Evolutionary conservation across 2,329 filamentous ascomycete genomes (phyloP).

Genomic region (Juglanconis juglandina): DNA sequence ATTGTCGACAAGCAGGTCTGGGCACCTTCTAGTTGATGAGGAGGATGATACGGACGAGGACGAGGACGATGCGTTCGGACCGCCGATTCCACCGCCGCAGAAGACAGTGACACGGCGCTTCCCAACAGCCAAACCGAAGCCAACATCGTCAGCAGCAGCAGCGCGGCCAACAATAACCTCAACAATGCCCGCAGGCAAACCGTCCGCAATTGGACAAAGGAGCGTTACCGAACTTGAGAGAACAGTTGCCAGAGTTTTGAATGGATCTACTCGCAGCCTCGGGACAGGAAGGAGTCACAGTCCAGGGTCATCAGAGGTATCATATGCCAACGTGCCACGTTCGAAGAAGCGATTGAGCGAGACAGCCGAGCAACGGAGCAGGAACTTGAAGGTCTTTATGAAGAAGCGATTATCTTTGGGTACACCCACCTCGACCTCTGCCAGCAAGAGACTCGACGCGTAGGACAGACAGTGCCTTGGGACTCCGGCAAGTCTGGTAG

Average conservation of each 20-base stretch:
- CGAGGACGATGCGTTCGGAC: not conserved
- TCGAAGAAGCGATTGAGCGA: slow-evolving; percentile 4
- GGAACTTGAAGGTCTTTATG: not conserved
- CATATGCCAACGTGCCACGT: not conserved
- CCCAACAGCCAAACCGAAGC: not conserved
- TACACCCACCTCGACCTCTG: not conserved
- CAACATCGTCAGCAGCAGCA: not conserved
- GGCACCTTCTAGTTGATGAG: not conserved
- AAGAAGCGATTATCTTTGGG: not conserved
- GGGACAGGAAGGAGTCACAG: not conserved
- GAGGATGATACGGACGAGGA: not conserved
- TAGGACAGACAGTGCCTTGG: not conserved
- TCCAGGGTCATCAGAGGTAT: slow-evolving; percentile 1
- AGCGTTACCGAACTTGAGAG: not conserved
- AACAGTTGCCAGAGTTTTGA: not conserved
- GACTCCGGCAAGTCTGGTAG: not conserved
- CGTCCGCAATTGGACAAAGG: not conserved
- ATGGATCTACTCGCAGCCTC: not conserved
- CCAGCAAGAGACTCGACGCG: not conserved
- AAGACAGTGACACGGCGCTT: not conserved
- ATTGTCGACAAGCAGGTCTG: not conserved
- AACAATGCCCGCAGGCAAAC: not conserved
- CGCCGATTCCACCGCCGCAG: not conserved
- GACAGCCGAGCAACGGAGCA: slow-evolving; percentile 10
- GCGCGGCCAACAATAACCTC: not conserved